These are phyloP conservation scores for Schwanniomyces yamadae DNA, from an alignment of 805 yeast genomes.

Conservation along the genomic window DNA sequence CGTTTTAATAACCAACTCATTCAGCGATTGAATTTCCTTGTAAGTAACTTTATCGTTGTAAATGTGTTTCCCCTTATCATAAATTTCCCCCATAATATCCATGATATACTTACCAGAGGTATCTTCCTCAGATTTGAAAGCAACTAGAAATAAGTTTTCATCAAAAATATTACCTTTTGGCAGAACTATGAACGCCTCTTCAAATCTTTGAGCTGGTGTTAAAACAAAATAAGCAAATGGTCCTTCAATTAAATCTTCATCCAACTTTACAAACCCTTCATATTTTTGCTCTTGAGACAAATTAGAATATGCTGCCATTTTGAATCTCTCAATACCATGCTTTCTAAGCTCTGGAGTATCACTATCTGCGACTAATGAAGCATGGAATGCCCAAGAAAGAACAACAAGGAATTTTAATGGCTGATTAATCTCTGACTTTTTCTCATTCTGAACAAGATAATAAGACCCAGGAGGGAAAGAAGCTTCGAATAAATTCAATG, in stretches of 20 bases:
- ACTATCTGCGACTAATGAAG: conserved; percentile 78
- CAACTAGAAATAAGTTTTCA: conserved; percentile 43
- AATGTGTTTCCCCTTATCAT: conserved; percentile 56
- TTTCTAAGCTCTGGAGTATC: conserved; percentile 66
- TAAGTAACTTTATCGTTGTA: conserved; percentile 50
- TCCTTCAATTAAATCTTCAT: conserved; percentile 20
- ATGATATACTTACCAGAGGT: conserved; percentile 33
- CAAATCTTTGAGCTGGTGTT: conserved; percentile 56
- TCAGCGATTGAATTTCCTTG: conserved; percentile 24
- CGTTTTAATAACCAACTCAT: conserved; percentile 19
- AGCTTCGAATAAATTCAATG: conserved; percentile 46
- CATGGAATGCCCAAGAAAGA: conserved; percentile 83
- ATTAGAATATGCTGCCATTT: conserved; percentile 61
- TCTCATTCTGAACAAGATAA: conserved; percentile 19
- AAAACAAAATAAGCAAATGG: conserved; percentile 61
- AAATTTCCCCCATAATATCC: conserved; percentile 57
- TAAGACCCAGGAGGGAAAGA: conserved; percentile 38
- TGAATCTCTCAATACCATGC: conserved; percentile 66
- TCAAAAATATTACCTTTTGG: conserved; percentile 53
- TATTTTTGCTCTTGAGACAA: conserved; percentile 52
- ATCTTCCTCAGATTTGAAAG: conserved; percentile 38
- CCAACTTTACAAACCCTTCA: conserved; percentile 36
- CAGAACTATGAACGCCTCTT: conserved; percentile 59
- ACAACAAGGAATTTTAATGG: conserved; percentile 56
- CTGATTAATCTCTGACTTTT: conserved; percentile 8